These are phyloP conservation scores for Persicaria maculosa DNA, from an alignment of 148 eudicot genomes.

Conservation along the genomic window DNA sequence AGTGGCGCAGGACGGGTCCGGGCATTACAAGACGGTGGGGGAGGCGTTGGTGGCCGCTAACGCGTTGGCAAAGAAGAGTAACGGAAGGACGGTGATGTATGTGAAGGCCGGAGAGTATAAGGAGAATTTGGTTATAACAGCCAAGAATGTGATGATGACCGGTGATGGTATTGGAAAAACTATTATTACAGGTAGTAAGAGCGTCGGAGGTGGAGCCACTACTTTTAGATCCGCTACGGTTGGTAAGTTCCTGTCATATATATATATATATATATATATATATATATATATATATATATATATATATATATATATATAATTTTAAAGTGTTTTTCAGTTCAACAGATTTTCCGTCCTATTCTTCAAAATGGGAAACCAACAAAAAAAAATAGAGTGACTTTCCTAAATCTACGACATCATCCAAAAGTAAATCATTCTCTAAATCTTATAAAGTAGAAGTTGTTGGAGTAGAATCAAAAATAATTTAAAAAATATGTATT, in stretches of 20 bases:
- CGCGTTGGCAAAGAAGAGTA: constrained; percentile 13
- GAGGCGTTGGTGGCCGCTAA: constrained; percentile 50
- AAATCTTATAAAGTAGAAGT: too few species aligned
- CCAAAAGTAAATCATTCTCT: too few species aligned
- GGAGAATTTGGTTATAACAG: constrained; percentile 45
- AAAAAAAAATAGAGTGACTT: too few species aligned
- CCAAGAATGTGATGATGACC: constrained; percentile 46
- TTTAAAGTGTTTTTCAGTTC: too few species aligned
- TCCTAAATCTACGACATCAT: too few species aligned
- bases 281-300: neutral
- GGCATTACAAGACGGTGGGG: constrained; percentile 36
- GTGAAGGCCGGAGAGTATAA: constrained; percentile 56
- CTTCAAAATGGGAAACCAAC: too few species aligned
- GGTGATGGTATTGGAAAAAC: constrained; percentile 90
- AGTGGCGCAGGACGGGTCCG: constrained; percentile 87
- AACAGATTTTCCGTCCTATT: too few species aligned
- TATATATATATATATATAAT: neutral
- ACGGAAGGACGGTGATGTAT: constrained; percentile 55
- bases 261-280: neutral
- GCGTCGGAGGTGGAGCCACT: constrained; percentile 72
- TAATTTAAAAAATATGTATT: too few species aligned
- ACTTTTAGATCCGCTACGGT: constrained; percentile 68
- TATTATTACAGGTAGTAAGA: constrained; percentile 60
- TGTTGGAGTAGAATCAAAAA: too few species aligned
- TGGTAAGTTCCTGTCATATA: constrained; percentile 38